These are phyloP conservation scores for Neofusicoccum umdonicola DNA, from an alignment of 2,329 filamentous ascomycete species.

Conservation along the genomic window DNA sequence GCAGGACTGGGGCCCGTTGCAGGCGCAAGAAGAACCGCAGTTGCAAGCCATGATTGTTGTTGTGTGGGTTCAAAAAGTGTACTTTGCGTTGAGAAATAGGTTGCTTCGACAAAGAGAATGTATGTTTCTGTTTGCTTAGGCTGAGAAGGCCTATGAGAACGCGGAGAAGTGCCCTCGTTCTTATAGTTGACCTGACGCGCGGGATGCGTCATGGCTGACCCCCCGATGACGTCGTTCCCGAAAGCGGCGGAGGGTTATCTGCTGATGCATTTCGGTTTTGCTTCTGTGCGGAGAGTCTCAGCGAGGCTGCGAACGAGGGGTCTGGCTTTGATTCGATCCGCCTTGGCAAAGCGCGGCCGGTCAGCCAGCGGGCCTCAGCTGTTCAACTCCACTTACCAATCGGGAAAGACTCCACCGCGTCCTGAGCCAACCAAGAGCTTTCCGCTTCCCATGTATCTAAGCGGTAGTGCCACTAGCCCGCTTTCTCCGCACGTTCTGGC, in stretches of 20 bases:
- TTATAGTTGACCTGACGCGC: not conserved
- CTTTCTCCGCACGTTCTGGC: slow-evolving; percentile 1
- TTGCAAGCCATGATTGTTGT: slow-evolving; percentile 1
- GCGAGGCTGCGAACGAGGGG: no score
- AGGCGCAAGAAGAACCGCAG: slow-evolving; percentile 5
- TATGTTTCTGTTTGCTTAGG: not conserved
- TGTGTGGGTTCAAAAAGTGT: not conserved
- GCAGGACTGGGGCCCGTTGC: not conserved
- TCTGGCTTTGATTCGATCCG: no score
- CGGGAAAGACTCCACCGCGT: not conserved
- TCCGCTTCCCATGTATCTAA: no score
- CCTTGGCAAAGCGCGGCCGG: no score
- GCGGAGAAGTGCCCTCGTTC: not conserved
- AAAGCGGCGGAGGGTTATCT: not conserved
- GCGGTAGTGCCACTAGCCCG: not conserved
- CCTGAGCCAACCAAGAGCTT: no score
- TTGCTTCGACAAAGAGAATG: not conserved
- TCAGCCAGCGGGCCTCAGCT: no score
- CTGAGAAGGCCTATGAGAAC: not conserved
- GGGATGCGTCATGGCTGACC: not conserved
- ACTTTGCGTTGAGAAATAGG: not conserved
- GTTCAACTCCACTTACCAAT: no score
- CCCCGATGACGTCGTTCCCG: not conserved
- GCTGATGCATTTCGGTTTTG: not conserved
- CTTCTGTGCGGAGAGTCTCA: no score